Evolutionary conservation across 23 red algal species (phyloP).

Genomic region (Gracilaria vermiculophylla): DNA sequence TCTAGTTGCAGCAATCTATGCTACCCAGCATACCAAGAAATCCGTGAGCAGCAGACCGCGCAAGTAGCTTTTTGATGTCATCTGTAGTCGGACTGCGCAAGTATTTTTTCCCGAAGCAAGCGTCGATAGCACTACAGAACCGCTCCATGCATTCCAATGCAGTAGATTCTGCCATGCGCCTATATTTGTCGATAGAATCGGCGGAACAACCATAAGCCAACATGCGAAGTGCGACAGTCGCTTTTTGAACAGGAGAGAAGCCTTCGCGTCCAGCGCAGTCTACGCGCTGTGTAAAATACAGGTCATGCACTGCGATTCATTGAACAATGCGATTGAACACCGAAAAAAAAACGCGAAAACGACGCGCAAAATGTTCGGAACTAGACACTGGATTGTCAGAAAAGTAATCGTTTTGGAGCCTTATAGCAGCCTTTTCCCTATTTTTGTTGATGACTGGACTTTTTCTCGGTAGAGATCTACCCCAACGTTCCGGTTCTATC

Average conservation of each 20-base stretch:
- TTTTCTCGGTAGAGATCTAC: too few species aligned
- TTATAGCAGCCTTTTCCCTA: too few species aligned
- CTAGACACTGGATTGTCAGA: too few species aligned
- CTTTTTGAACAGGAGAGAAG: not conserved
- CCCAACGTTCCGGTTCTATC: too few species aligned
- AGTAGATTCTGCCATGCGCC: not conserved
- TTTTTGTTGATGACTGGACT: not conserved
- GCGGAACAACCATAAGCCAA: not conserved
- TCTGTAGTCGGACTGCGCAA: not conserved
- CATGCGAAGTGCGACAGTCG: not conserved
- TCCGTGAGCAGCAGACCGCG: not conserved
- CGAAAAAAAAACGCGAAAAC: too few species aligned
- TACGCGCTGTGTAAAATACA: not conserved
- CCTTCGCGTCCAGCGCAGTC: slow-evolving; percentile 1
- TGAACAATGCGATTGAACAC: too few species aligned
- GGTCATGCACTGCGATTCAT: not conserved
- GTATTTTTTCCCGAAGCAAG: not conserved
- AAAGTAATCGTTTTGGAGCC: too few species aligned
- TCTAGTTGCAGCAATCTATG: slow-evolving; percentile 53
- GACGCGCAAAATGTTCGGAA: too few species aligned
- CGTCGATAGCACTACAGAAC: not conserved
- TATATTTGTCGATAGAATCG: not conserved
- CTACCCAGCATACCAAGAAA: slow-evolving; percentile 38
- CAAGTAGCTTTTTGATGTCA: not conserved
- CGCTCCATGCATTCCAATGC: not conserved